These are phyloP conservation scores for Trametes sp. DNA, from an alignment of 1,284 basidiomycete species.

Conservation along the genomic window DNA sequence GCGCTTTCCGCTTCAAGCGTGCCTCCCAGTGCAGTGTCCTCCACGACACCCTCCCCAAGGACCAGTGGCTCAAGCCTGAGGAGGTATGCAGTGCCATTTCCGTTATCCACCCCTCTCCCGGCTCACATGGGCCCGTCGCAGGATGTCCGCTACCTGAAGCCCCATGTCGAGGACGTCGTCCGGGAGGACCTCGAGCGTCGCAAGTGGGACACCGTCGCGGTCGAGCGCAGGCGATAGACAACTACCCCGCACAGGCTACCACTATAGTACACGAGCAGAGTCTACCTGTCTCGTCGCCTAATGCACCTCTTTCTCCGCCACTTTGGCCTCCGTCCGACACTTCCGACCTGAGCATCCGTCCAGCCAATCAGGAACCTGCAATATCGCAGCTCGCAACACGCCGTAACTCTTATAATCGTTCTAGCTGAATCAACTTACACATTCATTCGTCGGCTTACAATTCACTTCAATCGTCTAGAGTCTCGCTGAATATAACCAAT, in stretches of 20 bases:
- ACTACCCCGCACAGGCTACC: conserved; percentile 2
- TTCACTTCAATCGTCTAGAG: not conserved
- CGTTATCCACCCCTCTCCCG: not conserved
- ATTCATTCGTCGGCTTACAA: not conserved
- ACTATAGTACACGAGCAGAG: conserved; percentile 18
- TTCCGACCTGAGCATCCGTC: no score
- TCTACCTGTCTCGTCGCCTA: conserved; percentile 16
- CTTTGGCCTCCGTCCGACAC: not conserved
- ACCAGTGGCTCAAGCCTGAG: conserved; percentile 81
- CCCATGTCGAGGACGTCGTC: conserved; percentile 79
- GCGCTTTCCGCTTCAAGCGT: conserved; percentile 88
- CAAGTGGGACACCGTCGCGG: conserved; percentile 83
- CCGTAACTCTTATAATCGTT: not conserved
- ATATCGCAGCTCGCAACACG: not conserved
- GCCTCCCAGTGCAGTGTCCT: conserved; percentile 85
- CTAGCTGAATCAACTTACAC: no score
- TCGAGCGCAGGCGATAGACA: conserved; percentile 64
- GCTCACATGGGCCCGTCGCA: conserved; percentile 44
- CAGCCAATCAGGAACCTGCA: conserved; percentile 10
- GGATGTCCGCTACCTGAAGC: conserved; percentile 93
- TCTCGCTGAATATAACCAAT: conserved; percentile 5
- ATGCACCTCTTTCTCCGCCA: conserved; percentile 20
- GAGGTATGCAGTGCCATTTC: conserved; percentile 63
- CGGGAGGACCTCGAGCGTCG: conserved; percentile 84
- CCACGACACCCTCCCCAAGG: conserved; percentile 87